Base-by-base conservation (phyloP, 495 filamentous ascomycete species). In the Evernia prunastri region DNA sequence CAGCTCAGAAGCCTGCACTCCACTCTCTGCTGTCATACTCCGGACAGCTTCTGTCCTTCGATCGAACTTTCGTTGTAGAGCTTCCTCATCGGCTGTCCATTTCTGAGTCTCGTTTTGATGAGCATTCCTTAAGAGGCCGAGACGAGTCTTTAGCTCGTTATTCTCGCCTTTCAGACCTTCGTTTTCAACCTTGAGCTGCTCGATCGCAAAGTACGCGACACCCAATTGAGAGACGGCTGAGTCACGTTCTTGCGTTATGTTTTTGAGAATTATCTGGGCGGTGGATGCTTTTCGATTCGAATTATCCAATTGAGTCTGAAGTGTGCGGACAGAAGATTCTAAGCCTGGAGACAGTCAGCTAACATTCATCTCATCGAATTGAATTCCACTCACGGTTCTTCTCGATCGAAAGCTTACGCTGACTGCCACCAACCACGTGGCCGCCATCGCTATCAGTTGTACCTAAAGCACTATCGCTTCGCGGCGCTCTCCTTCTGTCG, bases 191-290 rank as follows among this genome's bases (percentile, higher is more conserved):
- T 87, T 87, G 23, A 88, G 72, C 59, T 87, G 84, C 63, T 88
- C 85, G 0, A 79, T 77, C 56, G 82, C 82, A n/a, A 82, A 77
- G 59, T 84, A 86, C 17, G 87, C 85, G 27, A 84, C 78, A 5
- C 80, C 84, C 17, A 89, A 74, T 53, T 89, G 86, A 37, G 81
- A 81, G 35, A 88, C 79, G 9, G 87, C 80, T 59, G 83, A 82
- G 67, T 89, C 86, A 45, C 86, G 78, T 61, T 90, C 88, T 43
- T 81, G 78, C 53, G 80, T 84, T 45, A 89, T 71, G 36, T 82
- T 83, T 63, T 82, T 83, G 47, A 86, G 72, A 9, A 81, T 76
- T 23, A 83, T 80, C 59, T 89, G 85, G n/a, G 84, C 73, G 11
- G 85, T 78, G 57, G 85, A 77, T 9, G 78, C 66, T 68, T 86